A percentile compares a stretch with the other conserved stretches of the same genome.
Evolutionary conservation across 2,329 filamentous ascomycete genomes (phyloP).

Genomic region (Gaeumannomyces sp.): DNA sequence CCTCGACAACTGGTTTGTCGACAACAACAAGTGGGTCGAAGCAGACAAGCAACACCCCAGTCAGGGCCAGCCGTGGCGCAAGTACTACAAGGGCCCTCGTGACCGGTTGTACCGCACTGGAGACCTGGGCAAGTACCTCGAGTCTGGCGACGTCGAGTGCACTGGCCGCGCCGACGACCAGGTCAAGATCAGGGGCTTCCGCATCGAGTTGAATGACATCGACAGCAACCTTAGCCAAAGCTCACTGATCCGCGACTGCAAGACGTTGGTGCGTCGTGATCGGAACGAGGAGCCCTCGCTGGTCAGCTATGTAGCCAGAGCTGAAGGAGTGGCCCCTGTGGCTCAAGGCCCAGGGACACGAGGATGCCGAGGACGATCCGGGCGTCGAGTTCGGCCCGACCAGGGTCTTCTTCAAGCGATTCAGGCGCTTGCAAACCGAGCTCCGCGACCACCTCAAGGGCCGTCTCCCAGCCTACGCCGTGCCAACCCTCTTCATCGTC

Average conservation of each 20-base stretch:
- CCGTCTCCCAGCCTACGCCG: slow-evolving; percentile 67
- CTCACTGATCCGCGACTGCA: slow-evolving; percentile 73
- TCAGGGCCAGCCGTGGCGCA: slow-evolving; percentile 63
- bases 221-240: slow-evolving; percentile 74
- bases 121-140: slow-evolving; percentile 72
- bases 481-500: slow-evolving; percentile 68
- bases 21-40: slow-evolving; percentile 62
- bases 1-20: slow-evolving; percentile 78
- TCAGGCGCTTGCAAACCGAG: slow-evolving; percentile 40
- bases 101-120: slow-evolving; percentile 86
- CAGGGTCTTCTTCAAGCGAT: slow-evolving; percentile 38
- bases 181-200: slow-evolving; percentile 92
- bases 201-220: slow-evolving; percentile 92
- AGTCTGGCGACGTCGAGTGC: slow-evolving; percentile 65
- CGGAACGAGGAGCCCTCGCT: slow-evolving; percentile 79
- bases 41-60: slow-evolving; percentile 46
- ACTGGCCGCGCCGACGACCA: slow-evolving; percentile 74
- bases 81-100: slow-evolving; percentile 72
- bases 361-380: slow-evolving; percentile 52
- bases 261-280: slow-evolving; percentile 78
- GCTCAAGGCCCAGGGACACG: slow-evolving; percentile 48
- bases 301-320: slow-evolving; percentile 81
- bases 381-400: slow-evolving; percentile 38
- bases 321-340: slow-evolving; percentile 66
- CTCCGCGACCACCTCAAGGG: slow-evolving; percentile 62